These are phyloP conservation scores for Coffea eugenioides DNA, from an alignment of 257 asterid genomes.

Conservation along the genomic window DNA sequence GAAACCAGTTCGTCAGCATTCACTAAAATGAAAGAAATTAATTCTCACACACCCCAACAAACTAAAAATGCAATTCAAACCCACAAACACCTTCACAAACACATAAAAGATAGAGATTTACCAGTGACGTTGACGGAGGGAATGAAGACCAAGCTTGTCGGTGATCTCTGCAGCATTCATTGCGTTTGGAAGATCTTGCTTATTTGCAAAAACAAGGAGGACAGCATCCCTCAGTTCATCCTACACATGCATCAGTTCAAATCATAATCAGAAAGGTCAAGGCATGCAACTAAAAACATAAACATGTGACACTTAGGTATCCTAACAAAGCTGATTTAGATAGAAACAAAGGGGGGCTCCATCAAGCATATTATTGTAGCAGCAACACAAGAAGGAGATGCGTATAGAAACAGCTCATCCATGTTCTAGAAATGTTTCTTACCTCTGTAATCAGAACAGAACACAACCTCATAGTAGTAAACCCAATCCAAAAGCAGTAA, in stretches of 20 bases:
- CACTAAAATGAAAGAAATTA: background rate
- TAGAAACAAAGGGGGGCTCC: background rate
- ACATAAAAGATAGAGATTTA: constrained; percentile 11
- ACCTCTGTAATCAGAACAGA: no score
- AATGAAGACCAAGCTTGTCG: constrained; percentile 73
- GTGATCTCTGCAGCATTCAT: constrained; percentile 76
- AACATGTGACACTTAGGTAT: background rate
- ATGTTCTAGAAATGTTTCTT: background rate
- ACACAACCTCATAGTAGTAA: background rate
- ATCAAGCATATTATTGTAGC: background rate
- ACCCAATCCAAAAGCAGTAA: background rate
- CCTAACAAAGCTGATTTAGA: background rate
- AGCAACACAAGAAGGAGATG: background rate
- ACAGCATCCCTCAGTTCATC: constrained; percentile 74
- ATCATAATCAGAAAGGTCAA: background rate
- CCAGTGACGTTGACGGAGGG: constrained; percentile 75
- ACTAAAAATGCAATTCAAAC: background rate
- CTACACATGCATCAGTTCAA: constrained; percentile 18
- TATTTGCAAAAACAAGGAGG: constrained; percentile 69
- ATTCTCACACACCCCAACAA: background rate
- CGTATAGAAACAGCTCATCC: background rate
- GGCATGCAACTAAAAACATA: background rate
- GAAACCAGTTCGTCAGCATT: background rate
- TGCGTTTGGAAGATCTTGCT: constrained; percentile 74
- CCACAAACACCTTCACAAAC: background rate